These are phyloP conservation scores for Sphenostylis stenocarpa DNA, from an alignment of 306 rosid genomes.

Conservation along the genomic window DNA sequence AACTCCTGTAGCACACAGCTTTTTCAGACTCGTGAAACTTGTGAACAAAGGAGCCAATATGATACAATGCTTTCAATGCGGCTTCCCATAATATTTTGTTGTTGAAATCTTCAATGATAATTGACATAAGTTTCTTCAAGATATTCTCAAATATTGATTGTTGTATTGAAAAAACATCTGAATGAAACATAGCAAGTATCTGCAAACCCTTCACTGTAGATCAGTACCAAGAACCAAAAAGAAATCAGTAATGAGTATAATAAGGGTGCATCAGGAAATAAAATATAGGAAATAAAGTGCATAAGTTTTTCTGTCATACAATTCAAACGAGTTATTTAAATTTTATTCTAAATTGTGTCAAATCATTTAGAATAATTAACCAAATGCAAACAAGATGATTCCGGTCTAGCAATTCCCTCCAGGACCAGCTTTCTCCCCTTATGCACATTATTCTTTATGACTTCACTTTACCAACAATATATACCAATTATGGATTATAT, in stretches of 20 bases:
- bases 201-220: constrained; percentile 84
- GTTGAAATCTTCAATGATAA: constrained; percentile 58
- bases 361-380: neutral
- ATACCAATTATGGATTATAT: too few relatives aligned
- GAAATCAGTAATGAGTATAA: constrained; percentile 26
- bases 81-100: constrained; percentile 62
- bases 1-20: constrained; percentile 53
- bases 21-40: constrained; percentile 58
- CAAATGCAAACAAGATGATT: neutral
- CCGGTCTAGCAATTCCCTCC: neutral
- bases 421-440: neutral
- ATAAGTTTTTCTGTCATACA: neutral
- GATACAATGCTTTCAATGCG: constrained; percentile 66
- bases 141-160: constrained; percentile 52
- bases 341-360: neutral
- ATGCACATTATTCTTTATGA: neutral
- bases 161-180: constrained; percentile 65
- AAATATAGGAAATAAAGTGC: neutral
- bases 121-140: constrained; percentile 65
- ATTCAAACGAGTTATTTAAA: neutral
- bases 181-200: constrained; percentile 69
- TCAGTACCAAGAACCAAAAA: constrained; percentile 30
- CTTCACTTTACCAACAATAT: too few relatives aligned
- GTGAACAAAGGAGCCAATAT: constrained; percentile 66
- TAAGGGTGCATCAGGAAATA: neutral